These are phyloP conservation scores for Backusella sp. DNA, from an alignment of 192 early-diverging fungal genomes.

Conservation along the genomic window DNA sequence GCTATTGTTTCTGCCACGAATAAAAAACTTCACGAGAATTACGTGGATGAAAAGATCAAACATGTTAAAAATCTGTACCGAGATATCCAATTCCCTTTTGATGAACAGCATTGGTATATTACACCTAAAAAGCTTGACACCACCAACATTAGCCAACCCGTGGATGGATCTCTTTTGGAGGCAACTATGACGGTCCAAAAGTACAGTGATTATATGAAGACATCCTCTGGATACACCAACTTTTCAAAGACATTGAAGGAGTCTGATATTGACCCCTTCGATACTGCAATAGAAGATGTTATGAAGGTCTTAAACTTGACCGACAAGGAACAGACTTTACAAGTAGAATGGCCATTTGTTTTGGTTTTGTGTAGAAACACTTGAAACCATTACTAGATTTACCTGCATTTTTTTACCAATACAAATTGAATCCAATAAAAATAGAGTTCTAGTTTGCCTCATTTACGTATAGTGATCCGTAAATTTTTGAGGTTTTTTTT, in stretches of 20 bases:
- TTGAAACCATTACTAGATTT: neutral
- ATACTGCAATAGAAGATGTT: no score
- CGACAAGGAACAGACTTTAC: slow-evolving; percentile 32
- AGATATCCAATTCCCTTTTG: slow-evolving; percentile 43
- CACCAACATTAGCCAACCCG: slow-evolving; percentile 1
- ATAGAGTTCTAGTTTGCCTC: no score
- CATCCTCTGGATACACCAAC: slow-evolving; percentile 57
- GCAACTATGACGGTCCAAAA: slow-evolving; percentile 38
- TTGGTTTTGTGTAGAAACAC: slow-evolving; percentile 37
- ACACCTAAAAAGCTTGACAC: slow-evolving; percentile 14
- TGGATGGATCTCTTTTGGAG: slow-evolving; percentile 28
- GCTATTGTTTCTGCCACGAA: slow-evolving; percentile 29
- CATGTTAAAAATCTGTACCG: slow-evolving; percentile 47
- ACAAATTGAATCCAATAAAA: no score
- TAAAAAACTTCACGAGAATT: slow-evolving; percentile 32
- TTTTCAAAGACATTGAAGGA: slow-evolving; percentile 38
- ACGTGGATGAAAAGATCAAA: slow-evolving; percentile 34
- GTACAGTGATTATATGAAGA: slow-evolving; percentile 52
- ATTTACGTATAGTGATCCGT: no score
- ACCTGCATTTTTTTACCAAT: no score
- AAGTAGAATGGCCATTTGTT: slow-evolving; percentile 51
- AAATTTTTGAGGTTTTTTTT: no score
- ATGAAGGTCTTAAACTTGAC: slow-evolving; percentile 15
- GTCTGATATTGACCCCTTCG: no score
- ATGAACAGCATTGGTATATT: slow-evolving; percentile 39